phyloP scores from a whole-genome alignment of 2,329 filamentous ascomycete species.

The Colletotrichum sansevieriae region DNA sequence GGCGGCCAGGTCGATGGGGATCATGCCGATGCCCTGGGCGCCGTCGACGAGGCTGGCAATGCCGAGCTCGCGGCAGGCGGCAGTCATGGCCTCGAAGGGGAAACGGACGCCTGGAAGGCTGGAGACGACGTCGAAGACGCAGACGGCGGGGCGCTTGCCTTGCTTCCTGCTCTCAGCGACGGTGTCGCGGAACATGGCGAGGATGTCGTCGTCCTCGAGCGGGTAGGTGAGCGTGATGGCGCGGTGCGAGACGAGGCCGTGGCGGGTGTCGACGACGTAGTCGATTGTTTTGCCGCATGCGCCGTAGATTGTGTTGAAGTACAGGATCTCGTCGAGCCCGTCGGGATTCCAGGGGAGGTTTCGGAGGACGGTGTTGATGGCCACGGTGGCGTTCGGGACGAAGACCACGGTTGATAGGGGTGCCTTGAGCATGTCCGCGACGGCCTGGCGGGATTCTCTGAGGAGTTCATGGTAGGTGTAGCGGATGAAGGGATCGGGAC shows the following conservation, averaged over 20 bases:
- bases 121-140: conserved; percentile 84
- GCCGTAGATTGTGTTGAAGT: conserved; percentile 84
- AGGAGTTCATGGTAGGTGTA: conserved; percentile 74
- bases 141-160: conserved; percentile 75
- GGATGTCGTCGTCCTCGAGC: conserved; percentile 75
- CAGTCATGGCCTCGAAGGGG: conserved; percentile 78
- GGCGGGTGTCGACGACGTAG: conserved; percentile 77
- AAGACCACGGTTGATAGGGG: conserved; percentile 78
- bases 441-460: conserved; percentile 72
- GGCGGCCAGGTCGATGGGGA: conserved; percentile 74
- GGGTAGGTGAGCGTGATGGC: conserved; percentile 77
- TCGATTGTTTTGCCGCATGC: conserved; percentile 81
- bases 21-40: conserved; percentile 86
- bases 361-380: conserved; percentile 82
- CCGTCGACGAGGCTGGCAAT: conserved; percentile 84
- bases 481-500: conserved; percentile 82
- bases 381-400: conserved; percentile 84
- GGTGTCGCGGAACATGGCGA: conserved; percentile 70
- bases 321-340: conserved; percentile 82
- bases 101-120: conserved; percentile 83
- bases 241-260: conserved; percentile 56
- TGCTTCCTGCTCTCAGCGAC: conserved; percentile 64
- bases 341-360: conserved; percentile 76
- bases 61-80: conserved; percentile 73
- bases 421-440: conserved; percentile 76